A percentile compares a stretch with the other conserved stretches of the same genome.
These are phyloP conservation scores for Solanum clarkiae DNA, from an alignment of 257 asterid genomes.

Conservation along the genomic window DNA sequence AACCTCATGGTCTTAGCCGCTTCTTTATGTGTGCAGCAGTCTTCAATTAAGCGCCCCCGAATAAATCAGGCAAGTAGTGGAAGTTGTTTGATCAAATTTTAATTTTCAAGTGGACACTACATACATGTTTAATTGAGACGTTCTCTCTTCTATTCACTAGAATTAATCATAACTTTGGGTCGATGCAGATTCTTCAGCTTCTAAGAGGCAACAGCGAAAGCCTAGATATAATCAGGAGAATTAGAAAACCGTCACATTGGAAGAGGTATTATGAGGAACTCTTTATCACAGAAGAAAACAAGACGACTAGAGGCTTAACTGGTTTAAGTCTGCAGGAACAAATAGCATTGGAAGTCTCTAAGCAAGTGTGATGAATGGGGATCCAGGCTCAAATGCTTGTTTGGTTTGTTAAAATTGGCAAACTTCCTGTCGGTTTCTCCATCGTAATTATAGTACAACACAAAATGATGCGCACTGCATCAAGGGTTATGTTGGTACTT, in stretches of 20 bases:
- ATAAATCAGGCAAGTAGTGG: conserved; percentile 64
- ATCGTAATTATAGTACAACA: neutral
- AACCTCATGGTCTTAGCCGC: conserved; percentile 73
- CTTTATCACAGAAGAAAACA: conserved; percentile 53
- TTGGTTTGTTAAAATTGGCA: neutral
- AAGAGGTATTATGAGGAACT: conserved; percentile 75
- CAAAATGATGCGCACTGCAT: neutral
- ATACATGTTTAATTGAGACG: neutral
- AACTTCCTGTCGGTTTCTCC: neutral
- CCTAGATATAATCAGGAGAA: conserved; percentile 48
- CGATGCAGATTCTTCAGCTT: conserved; percentile 52
- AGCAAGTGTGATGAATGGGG: neutral
- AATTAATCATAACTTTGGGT: neutral
- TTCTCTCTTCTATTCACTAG: neutral
- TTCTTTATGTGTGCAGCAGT: conserved; percentile 73
- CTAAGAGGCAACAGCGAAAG: conserved; percentile 86
- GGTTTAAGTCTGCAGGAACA: conserved; percentile 14
- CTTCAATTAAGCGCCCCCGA: conserved; percentile 63
- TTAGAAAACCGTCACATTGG: conserved; percentile 75
- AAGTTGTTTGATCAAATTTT: neutral
- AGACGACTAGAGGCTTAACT: conserved; percentile 4
- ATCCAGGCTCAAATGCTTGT: neutral
- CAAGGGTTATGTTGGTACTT: neutral
- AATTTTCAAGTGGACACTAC: neutral
- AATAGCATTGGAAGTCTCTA: conserved; percentile 19